Conservation (phyloP, 139 green algal species). For the Auxenochlorella pyrenoidosa region DNA sequence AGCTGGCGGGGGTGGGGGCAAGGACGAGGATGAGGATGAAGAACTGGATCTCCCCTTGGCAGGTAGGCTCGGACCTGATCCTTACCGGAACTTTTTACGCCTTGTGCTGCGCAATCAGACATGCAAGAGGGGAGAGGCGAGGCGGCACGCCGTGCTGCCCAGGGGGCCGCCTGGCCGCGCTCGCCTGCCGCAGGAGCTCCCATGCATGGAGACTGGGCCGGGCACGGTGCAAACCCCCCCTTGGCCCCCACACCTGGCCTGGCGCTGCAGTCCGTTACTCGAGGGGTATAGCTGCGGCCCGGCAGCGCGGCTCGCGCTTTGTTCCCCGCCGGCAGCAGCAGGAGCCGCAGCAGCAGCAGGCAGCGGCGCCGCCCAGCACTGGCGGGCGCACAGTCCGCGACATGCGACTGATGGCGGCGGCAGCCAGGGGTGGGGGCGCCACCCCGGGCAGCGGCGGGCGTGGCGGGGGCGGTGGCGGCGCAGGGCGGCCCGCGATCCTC, state of each 20-base stretch:
- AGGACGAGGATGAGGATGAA: not conserved
- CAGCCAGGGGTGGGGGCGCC: not conserved
- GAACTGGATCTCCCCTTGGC: not conserved
- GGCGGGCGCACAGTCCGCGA: not conserved
- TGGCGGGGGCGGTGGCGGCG: not conserved
- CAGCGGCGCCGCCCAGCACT: not conserved
- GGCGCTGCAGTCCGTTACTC: not conserved
- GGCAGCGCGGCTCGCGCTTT: not conserved
- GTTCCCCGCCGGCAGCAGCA: constrained; percentile 3
- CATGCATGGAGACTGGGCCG: too few relatives aligned
- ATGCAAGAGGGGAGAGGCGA: too few relatives aligned
- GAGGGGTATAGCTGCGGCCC: not conserved
- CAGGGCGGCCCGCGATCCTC: not conserved
- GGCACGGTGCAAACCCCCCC: too few relatives aligned
- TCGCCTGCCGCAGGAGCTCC: too few relatives aligned
- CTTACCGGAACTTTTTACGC: too few relatives aligned
- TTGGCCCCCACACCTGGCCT: too few relatives aligned
- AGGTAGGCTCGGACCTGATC: not conserved
- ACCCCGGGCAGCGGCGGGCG: not conserved
- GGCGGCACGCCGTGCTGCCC: too few relatives aligned
- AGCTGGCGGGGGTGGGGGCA: not conserved
- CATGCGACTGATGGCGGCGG: not conserved
- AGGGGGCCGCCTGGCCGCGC: too few relatives aligned
- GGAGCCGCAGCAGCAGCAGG: not conserved
- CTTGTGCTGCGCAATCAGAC: too few relatives aligned